Conservation (phyloP, 2,329 filamentous ascomycete species). For the Botrytis byssoidea region DNA sequence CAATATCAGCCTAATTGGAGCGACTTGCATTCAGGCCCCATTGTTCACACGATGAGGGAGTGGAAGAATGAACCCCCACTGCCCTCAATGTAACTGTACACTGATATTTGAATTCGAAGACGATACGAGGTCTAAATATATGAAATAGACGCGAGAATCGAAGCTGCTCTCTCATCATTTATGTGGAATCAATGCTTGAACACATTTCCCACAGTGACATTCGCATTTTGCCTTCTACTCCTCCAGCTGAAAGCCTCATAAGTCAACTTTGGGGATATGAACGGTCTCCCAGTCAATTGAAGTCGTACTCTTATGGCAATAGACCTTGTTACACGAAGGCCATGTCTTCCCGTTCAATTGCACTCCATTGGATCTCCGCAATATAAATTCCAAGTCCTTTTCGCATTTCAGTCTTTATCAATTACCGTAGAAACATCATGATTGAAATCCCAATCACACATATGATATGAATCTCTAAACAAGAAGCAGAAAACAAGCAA, state of each 20-base stretch:
- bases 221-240: background rate
- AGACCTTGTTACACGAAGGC: background rate
- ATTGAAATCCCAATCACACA: background rate
- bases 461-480: background rate
- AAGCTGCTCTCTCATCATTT: background rate
- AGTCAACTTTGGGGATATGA: background rate
- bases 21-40: background rate
- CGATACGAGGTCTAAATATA: background rate
- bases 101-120: background rate
- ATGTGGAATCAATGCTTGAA: background rate
- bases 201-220: background rate
- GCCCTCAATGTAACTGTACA: background rate
- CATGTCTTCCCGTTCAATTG: background rate
- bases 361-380: background rate
- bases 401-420: background rate
- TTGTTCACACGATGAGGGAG: background rate
- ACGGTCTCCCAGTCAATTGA: background rate
- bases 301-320: background rate
- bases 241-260: background rate
- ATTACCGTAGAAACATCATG: background rate
- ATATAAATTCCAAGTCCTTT: no score
- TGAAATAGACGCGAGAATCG: background rate
- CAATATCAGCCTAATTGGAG: background rate
- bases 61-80: background rate
- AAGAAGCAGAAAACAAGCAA: background rate